Base-by-base conservation (phyloP, 2,329 filamentous ascomycete genomes). In the Penicillium sp. region DNA sequence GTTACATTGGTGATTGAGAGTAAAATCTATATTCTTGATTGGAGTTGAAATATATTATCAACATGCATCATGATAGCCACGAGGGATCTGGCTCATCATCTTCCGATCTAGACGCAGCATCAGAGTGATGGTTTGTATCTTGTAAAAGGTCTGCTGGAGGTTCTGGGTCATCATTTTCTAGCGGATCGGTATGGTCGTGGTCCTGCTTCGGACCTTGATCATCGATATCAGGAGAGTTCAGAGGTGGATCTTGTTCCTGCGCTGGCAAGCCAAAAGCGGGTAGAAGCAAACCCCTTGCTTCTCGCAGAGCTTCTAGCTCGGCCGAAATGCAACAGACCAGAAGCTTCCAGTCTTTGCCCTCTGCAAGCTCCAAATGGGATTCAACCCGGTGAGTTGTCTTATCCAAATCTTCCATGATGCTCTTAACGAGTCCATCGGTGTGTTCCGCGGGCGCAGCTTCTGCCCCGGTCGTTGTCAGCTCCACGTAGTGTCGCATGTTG, bases 281-380 rank as follows among this genome's bases (percentile, higher is more conserved):
- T 32, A 68, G 55, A 32, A 80, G 66, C 55, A 76, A 62, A 9
- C 49, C 56, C 54, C 66, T 67, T 13, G 73, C 77, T 63, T 77
- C 69, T 36, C 66, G 65, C 43, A 80, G 67, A 6, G 85, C 83
- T 58, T 85, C 83, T 3, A 86, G 70, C 64, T 88, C 85, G 1
- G 85, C 83, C 3, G 82, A 82, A 55, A 87, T 82, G 49, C 83
- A 83, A 53, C 81, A 84, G 24, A 86, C 78, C 29, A 88, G 75
- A 18, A 87, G 69, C 49, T 81, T 86, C 85, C 85, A 88, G 47
- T 79, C 76, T 45, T 76, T 77, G 5, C 75, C 72, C 49, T 83
- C 78, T 1, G 83, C 82, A 16, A 78, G 60, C 13, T 78, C 72
- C 48, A 83, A 64, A 52, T 81, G 77, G 2, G 71, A 67, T 58